phyloP scores from a whole-genome alignment of 352 stramenopile species.

The Globisporangium cederbergense region DNA sequence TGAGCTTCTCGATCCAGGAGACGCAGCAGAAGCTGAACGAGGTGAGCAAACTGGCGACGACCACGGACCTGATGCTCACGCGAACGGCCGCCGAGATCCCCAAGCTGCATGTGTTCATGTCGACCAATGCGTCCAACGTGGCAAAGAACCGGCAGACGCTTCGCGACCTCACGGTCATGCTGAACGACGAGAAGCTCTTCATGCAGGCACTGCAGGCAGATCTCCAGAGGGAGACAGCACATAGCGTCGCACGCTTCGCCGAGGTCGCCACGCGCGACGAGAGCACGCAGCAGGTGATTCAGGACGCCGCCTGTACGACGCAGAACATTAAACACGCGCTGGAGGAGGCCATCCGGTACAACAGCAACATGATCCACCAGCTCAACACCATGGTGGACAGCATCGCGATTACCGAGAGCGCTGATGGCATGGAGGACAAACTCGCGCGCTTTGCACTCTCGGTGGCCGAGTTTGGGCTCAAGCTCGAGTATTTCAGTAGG shows the following conservation, averaged over 20 bases:
- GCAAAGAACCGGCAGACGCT: conserved; percentile 41
- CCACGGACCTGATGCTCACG: conserved; percentile 36
- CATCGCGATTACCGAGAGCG: conserved; percentile 52
- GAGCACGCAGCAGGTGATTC: conserved; percentile 28
- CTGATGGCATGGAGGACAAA: conserved; percentile 59
- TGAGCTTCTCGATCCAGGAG: conserved; percentile 44
- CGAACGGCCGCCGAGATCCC: conserved; percentile 45
- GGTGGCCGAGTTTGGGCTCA: conserved; percentile 44
- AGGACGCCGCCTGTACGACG: conserved; percentile 20
- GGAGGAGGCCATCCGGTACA: conserved; percentile 40
- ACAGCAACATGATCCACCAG: conserved; percentile 62
- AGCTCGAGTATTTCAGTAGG: conserved; percentile 52
- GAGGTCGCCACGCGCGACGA: conserved; percentile 28
- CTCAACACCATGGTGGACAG: conserved; percentile 65
- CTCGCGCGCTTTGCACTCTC: conserved; percentile 41
- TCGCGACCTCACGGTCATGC: conserved; percentile 26
- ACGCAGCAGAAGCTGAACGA: conserved; percentile 44
- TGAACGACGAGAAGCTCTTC: conserved; percentile 32
- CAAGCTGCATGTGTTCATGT: conserved; percentile 41
- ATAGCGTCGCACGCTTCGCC: conserved; percentile 22
- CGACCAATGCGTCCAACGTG: conserved; percentile 37
- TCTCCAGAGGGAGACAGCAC: conserved; percentile 31
- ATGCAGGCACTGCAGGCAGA: conserved; percentile 20
- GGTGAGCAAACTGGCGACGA: conserved; percentile 36
- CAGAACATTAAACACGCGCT: conserved; percentile 29